Conservation (phyloP, 345 rosid species). For the Arabidopsis suecica region DNA sequence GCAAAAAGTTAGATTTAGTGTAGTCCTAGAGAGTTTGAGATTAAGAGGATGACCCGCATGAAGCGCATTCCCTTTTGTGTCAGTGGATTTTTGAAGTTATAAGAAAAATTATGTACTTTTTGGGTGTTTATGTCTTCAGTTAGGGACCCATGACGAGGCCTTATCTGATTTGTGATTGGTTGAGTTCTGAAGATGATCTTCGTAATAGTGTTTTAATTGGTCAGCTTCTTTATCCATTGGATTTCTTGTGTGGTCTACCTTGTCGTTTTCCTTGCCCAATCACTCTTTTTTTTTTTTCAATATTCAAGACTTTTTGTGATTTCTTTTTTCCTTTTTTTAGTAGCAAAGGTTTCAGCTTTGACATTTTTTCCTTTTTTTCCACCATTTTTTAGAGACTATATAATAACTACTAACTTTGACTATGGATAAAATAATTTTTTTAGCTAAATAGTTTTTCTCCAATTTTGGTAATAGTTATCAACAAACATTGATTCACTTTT, state of each 20-base stretch:
- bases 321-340: conserved; percentile 12
- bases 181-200: conserved; percentile 52
- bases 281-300: conserved; percentile 7
- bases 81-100: conserved; percentile 22
- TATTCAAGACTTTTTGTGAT: conserved; percentile 14
- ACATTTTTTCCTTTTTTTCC: neutral
- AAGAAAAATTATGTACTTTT: conserved; percentile 33
- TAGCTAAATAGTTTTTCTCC: no score
- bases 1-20: conserved; percentile 28
- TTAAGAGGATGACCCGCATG: conserved; percentile 43
- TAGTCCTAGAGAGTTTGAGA: conserved; percentile 20
- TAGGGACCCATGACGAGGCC: conserved; percentile 51
- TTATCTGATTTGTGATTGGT: conserved; percentile 79
- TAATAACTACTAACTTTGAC: no score
- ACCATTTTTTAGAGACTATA: neutral
- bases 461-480: no score
- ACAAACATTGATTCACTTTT: no score
- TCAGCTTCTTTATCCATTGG: conserved; percentile 49
- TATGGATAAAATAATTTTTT: no score
- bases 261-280: conserved; percentile 31
- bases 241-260: conserved; percentile 54
- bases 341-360: conserved; percentile 8
- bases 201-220: conserved; percentile 56
- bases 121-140: conserved; percentile 45
- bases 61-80: conserved; percentile 38